Percentiles rank a stretch among this genome's conserved stretches.
Conservation (phyloP, 768 basidiomycete genomes). For the Chalciporus chontae region DNA sequence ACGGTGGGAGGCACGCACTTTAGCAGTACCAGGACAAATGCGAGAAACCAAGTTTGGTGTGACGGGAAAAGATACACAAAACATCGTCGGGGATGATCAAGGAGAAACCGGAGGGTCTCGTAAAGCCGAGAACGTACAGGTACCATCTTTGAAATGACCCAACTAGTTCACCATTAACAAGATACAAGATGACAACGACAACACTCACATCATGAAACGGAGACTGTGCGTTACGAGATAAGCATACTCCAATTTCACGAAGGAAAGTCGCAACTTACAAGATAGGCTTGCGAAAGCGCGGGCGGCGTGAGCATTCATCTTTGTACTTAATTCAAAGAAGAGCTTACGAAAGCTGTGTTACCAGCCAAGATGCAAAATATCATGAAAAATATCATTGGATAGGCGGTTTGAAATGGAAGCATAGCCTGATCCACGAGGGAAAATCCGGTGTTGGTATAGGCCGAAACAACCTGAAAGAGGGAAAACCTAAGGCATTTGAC, state of each 20-base stretch:
- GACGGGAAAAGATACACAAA: conserved; percentile 90
- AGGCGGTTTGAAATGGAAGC: conserved; percentile 87
- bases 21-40: conserved; percentile 61
- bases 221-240: conserved; percentile 42
- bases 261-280: conserved; percentile 54
- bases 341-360: conserved; percentile 88
- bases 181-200: not conserved
- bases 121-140: conserved; percentile 55
- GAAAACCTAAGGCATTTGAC: conserved; percentile 60
- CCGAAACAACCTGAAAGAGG: conserved; percentile 77
- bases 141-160: conserved; percentile 63
- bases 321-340: not conserved
- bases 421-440: conserved; percentile 88
- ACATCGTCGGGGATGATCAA: conserved; percentile 93
- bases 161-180: conserved; percentile 45
- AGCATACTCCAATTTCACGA: not conserved
- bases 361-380: conserved; percentile 81
- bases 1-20: conserved; percentile 48
- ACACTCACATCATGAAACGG: conserved; percentile 76
- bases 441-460: conserved; percentile 87
- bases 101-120: conserved; percentile 85
- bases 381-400: conserved; percentile 73
- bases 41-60: conserved; percentile 90
- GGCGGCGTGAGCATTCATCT: not conserved
- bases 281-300: conserved; percentile 55